Evolutionary conservation across 192 early-diverging fungal species (phyloP).

Genomic region (Physocladia obscura): DNA sequence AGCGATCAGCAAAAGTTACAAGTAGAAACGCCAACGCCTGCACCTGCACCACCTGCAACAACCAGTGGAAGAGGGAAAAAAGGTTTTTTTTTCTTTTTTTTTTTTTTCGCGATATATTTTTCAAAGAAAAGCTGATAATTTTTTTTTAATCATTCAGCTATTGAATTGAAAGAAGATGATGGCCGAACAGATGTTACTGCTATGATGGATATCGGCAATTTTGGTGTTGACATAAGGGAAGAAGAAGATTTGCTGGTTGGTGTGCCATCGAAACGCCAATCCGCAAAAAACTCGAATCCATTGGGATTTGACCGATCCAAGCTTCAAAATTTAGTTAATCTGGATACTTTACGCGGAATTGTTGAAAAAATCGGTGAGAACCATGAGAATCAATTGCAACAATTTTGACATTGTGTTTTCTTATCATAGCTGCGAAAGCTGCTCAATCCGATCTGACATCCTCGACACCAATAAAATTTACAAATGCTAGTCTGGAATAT

Average conservation of each 20-base stretch:
- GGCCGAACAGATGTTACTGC: neutral
- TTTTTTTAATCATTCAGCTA: neutral
- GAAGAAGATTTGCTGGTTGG: slow-evolving; percentile 22
- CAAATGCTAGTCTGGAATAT: slow-evolving; percentile 4
- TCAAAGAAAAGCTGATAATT: too few relatives aligned
- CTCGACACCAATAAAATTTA: neutral
- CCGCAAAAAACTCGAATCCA: neutral
- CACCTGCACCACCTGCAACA: neutral
- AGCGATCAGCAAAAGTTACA: neutral
- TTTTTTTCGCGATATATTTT: too few relatives aligned
- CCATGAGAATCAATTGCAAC: neutral
- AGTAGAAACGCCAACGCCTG: neutral
- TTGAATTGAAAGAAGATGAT: neutral
- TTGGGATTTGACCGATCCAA: slow-evolving; percentile 11
- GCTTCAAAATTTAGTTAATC: slow-evolving; percentile 15
- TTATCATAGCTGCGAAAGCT: neutral
- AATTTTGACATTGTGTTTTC: neutral
- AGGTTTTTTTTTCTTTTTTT: neutral
- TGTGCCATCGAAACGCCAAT: neutral
- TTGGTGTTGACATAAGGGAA: neutral
- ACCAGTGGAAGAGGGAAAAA: neutral
- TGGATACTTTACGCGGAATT: neutral
- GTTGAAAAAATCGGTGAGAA: neutral
- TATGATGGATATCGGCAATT: neutral
- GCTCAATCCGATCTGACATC: neutral